A percentile compares a stretch with the other conserved stretches of the same genome.
phyloP scores from a whole-genome alignment of 2,329 filamentous ascomycete genomes.

The Nakataea oryzae region DNA sequence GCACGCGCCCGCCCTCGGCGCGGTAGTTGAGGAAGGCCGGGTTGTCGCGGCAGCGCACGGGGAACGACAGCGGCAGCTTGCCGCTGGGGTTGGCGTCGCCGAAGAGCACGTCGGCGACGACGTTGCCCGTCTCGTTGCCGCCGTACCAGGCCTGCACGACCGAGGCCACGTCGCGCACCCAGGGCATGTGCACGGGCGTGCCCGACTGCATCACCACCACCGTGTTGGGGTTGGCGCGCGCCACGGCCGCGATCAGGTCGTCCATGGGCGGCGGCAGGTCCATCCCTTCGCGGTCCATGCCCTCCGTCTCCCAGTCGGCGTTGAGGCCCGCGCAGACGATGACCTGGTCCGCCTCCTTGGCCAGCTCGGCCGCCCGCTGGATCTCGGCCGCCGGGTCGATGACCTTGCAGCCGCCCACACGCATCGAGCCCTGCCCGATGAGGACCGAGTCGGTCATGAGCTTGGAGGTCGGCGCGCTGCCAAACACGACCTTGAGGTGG shows the following conservation, averaged over 20 bases:
- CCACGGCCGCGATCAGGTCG: conserved; percentile 55
- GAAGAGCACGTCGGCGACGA: conserved; percentile 67
- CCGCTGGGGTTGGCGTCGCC: conserved; percentile 63
- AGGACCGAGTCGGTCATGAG: conserved; percentile 18
- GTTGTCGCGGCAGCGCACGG: conserved; percentile 52
- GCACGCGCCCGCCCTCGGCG: conserved; percentile 51
- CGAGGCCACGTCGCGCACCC: conserved; percentile 44
- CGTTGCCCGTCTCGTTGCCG: conserved; percentile 70
- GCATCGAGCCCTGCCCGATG: conserved; percentile 49
- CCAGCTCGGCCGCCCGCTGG: conserved; percentile 54
- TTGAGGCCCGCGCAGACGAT: conserved; percentile 71
- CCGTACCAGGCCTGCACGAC: conserved; percentile 76
- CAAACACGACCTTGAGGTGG: conserved; percentile 41
- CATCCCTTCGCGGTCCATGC: conserved; percentile 67
- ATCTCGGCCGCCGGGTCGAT: conserved; percentile 51
- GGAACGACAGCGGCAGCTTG: conserved; percentile 57
- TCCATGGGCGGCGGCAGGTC: conserved; percentile 66
- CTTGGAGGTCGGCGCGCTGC: conserved; percentile 39
- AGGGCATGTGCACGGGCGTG: conserved; percentile 64
- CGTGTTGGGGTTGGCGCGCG: conserved; percentile 56
- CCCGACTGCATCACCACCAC: conserved; percentile 70
- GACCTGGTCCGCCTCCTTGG: conserved; percentile 63
- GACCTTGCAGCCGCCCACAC: conserved; percentile 49
- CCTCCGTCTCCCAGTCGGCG: conserved; percentile 73
- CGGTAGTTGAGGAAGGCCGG: conserved; percentile 59